A percentile compares a stretch with the other conserved stretches of the same genome.
Conservation (phyloP, 371 early-diverging fungal genomes). For the Apophysomyces elegans region DNA sequence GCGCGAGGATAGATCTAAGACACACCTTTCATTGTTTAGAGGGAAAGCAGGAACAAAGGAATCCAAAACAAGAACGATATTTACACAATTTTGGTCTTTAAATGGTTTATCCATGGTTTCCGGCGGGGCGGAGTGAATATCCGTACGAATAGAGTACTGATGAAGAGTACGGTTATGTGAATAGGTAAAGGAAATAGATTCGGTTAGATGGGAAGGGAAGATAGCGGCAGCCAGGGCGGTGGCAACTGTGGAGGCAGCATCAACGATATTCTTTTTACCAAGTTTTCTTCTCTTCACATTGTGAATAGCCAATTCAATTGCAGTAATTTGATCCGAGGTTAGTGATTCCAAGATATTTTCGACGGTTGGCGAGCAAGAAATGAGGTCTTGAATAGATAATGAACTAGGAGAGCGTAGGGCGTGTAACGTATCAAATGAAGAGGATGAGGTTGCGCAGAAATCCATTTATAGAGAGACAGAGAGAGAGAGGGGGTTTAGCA, state of each 20-base stretch:
- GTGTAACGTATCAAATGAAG: conserved; percentile 24
- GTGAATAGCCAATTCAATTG: conserved; percentile 42
- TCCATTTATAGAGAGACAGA: conserved; percentile 33
- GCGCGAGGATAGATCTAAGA: conserved; percentile 64
- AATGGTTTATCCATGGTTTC: conserved; percentile 63
- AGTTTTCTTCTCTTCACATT: conserved; percentile 45
- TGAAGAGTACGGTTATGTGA: conserved; percentile 59
- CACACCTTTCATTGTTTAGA: not conserved
- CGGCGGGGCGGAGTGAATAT: conserved; percentile 69
- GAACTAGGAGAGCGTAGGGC: conserved; percentile 27
- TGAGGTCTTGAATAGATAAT: conserved; percentile 39
- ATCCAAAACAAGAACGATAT: conserved; percentile 5
- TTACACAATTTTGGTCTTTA: conserved; percentile 68
- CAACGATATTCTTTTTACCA: conserved; percentile 20
- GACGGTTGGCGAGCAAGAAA: conserved; percentile 38
- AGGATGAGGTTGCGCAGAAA: conserved; percentile 26
- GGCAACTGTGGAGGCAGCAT: conserved; percentile 20
- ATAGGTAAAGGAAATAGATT: conserved; percentile 50
- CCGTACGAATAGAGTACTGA: conserved; percentile 75
- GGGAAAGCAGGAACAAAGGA: not conserved
- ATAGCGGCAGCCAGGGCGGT: conserved; percentile 22
- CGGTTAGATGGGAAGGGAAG: not conserved
- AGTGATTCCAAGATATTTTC: conserved; percentile 37
- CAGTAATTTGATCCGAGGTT: conserved; percentile 39
- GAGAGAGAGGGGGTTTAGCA: not conserved